phyloP scores from a whole-genome alignment of 2,329 filamentous ascomycete species.

The Tolypocladium ophioglossoides region DNA sequence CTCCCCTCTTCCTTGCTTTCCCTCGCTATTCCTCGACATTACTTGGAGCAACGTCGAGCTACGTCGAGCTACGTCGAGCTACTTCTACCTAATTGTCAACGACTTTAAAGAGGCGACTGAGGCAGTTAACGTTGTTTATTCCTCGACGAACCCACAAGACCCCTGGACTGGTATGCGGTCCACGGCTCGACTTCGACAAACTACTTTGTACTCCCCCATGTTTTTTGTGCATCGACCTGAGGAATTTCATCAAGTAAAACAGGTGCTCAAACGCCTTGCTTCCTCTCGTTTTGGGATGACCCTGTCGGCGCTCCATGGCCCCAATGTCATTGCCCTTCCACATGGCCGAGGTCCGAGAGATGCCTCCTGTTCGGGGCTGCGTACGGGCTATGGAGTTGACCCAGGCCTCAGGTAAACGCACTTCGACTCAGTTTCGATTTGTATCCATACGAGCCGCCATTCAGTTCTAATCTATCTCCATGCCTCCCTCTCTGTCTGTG shows the following conservation, averaged over 20 bases:
- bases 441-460: background rate
- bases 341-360: background rate
- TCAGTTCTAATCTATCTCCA: background rate
- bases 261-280: too few relatives aligned
- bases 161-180: background rate
- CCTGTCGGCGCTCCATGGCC: background rate
- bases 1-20: too few relatives aligned
- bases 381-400: background rate
- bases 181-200: background rate
- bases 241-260: background rate
- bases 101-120: background rate
- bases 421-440: background rate
- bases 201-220: too few relatives aligned
- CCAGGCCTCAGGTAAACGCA: background rate
- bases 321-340: background rate
- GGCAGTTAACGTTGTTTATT: background rate
- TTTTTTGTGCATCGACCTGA: background rate
- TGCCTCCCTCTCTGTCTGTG: background rate
- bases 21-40: too few relatives aligned
- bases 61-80: too few relatives aligned
- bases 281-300: background rate
- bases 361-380: background rate
- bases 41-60: too few relatives aligned
- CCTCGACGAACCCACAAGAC: background rate
- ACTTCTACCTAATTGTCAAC: background rate